Percentiles rank a stretch among this genome's conserved stretches.
Conservation (phyloP, 2,329 filamentous ascomycete species). For the Emergomyces orientalis region DNA sequence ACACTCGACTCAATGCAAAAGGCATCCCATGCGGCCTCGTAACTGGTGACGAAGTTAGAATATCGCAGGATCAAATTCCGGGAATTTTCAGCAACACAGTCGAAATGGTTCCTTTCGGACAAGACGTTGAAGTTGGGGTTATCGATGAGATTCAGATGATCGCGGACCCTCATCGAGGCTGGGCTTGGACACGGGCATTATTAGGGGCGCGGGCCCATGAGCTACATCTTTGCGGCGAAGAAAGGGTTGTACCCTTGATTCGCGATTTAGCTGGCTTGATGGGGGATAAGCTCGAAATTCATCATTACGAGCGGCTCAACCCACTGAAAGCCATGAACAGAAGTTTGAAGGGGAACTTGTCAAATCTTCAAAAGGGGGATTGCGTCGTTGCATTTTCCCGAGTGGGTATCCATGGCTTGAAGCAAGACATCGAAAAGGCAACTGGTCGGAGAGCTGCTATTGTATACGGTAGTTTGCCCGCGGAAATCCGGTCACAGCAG, state of each 20-base stretch:
- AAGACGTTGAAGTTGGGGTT: constrained; percentile 72
- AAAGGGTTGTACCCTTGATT: constrained; percentile 69
- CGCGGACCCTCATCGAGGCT: constrained; percentile 66
- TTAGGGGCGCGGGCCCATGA: constrained; percentile 80
- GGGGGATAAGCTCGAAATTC: constrained; percentile 74
- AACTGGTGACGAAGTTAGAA: constrained; percentile 80
- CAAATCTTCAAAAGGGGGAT: constrained; percentile 72
- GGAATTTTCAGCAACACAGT: constrained; percentile 79
- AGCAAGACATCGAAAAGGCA: constrained; percentile 61
- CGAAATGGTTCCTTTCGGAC: constrained; percentile 64
- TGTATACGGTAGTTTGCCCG: constrained; percentile 83
- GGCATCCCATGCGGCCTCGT: constrained; percentile 68
- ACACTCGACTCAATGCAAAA: constrained; percentile 69
- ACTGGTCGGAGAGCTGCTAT: constrained; percentile 80
- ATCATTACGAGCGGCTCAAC: constrained; percentile 75
- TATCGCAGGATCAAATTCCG: constrained; percentile 49
- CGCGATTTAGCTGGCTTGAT: constrained; percentile 64
- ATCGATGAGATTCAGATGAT: constrained; percentile 99
- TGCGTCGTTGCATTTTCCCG: constrained; percentile 83
- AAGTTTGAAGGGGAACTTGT: constrained; percentile 56
- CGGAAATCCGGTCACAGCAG: constrained; percentile 86
- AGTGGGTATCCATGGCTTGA: constrained; percentile 69
- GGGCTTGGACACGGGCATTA: constrained; percentile 88
- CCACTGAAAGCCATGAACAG: constrained; percentile 57
- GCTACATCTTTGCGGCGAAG: constrained; percentile 87